Conservation (phyloP, 2,329 filamentous ascomycete genomes). For the Coniochaeta ligniaria region DNA sequence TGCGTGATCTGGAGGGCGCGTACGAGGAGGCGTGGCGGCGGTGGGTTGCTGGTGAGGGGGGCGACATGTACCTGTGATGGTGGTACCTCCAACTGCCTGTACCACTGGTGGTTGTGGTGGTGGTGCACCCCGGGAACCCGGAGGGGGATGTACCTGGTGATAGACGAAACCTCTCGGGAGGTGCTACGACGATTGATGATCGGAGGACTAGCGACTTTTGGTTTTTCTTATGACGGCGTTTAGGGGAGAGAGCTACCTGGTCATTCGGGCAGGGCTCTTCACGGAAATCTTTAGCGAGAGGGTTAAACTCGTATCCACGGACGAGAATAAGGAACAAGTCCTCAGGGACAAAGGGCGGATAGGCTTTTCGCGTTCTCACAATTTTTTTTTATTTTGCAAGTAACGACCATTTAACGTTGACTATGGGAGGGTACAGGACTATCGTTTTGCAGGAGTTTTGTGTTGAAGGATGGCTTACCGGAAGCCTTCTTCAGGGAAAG, state of each 20-base stretch:
- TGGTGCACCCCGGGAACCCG: too few species aligned
- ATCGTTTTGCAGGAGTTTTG: not conserved
- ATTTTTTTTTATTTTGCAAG: not conserved
- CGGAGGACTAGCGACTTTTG: not conserved
- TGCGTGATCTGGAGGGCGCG: constrained; percentile 77
- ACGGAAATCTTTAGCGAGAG: too few species aligned
- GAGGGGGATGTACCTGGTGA: not conserved
- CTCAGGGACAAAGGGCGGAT: not conserved
- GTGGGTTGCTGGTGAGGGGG: constrained; percentile 82
- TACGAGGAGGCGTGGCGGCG: constrained; percentile 83
- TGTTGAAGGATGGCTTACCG: too few species aligned
- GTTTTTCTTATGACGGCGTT: not conserved
- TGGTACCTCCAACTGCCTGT: too few species aligned
- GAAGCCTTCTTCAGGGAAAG: not conserved
- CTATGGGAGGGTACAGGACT: not conserved
- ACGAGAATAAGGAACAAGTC: not conserved
- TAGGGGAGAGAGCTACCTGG: not conserved
- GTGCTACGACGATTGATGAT: not conserved
- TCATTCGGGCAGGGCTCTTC: too few species aligned
- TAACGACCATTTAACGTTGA: not conserved
- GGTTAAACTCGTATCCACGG: not conserved
- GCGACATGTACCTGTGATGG: constrained; percentile 74
- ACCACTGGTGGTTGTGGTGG: too few species aligned
- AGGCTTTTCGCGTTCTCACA: not conserved
- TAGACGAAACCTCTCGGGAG: not conserved